phyloP scores from a whole-genome alignment of 1,284 basidiomycete genomes.

The Cryptococcus sp. region DNA sequence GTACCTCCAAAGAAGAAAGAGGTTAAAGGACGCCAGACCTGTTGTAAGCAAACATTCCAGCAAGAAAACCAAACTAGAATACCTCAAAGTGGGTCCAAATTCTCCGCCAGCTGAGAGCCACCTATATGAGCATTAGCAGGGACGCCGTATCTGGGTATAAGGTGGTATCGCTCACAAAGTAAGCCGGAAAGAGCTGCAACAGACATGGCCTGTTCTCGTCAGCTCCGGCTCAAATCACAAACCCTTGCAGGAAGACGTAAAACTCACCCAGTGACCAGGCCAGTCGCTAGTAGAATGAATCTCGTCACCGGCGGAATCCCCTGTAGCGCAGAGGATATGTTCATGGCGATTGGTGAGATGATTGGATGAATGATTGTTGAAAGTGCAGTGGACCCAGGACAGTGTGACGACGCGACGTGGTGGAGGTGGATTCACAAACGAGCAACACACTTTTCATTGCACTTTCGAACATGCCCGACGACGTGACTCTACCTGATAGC shows the following conservation, averaged over 20 bases:
- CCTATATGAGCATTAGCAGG: too few relatives aligned
- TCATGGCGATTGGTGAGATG: too few relatives aligned
- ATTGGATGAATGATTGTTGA: constrained; percentile 7
- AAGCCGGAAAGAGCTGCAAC: constrained; percentile 20
- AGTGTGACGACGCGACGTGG: too few relatives aligned
- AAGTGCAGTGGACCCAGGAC: too few relatives aligned
- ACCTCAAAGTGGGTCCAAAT: constrained; percentile 21
- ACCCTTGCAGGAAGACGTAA: not conserved
- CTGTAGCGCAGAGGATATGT: constrained; percentile 17
- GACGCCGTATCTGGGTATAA: too few relatives aligned
- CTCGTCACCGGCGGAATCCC: constrained; percentile 33
- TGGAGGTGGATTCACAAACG: too few relatives aligned
- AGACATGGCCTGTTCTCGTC: constrained; percentile 22
- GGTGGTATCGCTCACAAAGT: constrained; percentile 14
- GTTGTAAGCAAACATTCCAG: not conserved
- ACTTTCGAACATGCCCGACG: too few relatives aligned
- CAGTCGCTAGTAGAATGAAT: constrained; percentile 18
- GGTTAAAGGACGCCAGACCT: constrained; percentile 41
- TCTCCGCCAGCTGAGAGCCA: constrained; percentile 22
- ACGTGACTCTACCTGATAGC: too few relatives aligned
- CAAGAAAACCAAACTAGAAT: not conserved
- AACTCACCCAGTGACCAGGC: constrained; percentile 24
- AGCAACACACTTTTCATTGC: too few relatives aligned
- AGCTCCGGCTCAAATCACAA: constrained; percentile 4
- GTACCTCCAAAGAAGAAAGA: constrained; percentile 43